Evolutionary conservation across 1,139 yeast genomes (phyloP).

Genomic region (Kodamaea sp.): DNA sequence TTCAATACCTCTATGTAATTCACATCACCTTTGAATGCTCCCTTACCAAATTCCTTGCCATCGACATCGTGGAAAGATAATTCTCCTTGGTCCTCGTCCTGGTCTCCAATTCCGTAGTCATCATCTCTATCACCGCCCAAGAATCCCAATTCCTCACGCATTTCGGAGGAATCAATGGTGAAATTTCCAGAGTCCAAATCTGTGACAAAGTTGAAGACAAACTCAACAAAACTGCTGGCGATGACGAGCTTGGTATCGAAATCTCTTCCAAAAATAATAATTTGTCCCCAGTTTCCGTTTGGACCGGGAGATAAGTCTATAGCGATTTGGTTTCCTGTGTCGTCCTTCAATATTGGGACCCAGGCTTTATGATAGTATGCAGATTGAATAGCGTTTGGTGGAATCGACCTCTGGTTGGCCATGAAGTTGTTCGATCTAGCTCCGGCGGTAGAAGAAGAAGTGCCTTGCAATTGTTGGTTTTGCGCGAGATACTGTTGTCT

Average conservation of each 20-base stretch:
- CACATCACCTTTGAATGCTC: conserved; percentile 35
- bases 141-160: conserved; percentile 25
- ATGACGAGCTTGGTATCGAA: conserved; percentile 62
- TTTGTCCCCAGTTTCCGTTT: conserved; percentile 60
- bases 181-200: conserved; percentile 58
- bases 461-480: conserved; percentile 28
- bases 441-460: conserved; percentile 18
- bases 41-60: conserved; percentile 45
- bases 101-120: conserved; percentile 49
- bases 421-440: conserved; percentile 33
- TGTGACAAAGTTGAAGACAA: conserved; percentile 46
- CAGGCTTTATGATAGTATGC: conserved; percentile 59
- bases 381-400: conserved; percentile 57
- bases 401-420: conserved; percentile 55
- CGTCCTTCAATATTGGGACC: conserved; percentile 61
- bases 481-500: conserved; percentile 38
- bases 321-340: conserved; percentile 62
- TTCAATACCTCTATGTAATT: conserved; percentile 56
- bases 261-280: conserved; percentile 64
- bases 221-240: conserved; percentile 58
- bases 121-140: conserved; percentile 32
- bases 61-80: conserved; percentile 36
- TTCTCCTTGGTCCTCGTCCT: conserved; percentile 46
- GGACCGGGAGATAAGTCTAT: conserved; percentile 65
- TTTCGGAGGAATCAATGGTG: conserved; percentile 41